Evolutionary conservation across 768 basidiomycete genomes (phyloP).

Genomic region (Boletus reticuloceps): DNA sequence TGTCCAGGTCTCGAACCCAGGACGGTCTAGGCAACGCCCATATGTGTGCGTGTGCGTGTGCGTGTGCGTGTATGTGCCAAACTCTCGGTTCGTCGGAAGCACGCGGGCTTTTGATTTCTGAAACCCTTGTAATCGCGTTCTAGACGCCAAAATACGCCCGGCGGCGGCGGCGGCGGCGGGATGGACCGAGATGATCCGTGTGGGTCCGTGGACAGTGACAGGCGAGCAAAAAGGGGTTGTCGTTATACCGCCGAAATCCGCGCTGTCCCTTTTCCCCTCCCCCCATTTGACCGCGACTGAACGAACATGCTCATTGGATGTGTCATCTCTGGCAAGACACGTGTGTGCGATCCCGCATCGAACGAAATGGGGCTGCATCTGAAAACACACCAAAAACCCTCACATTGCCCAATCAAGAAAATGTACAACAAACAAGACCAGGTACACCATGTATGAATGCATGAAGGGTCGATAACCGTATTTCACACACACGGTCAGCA

Average conservation of each 20-base stretch:
- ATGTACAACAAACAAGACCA: slow-evolving; percentile 1
- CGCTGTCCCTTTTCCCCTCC: not conserved
- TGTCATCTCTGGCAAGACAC: too few relatives aligned
- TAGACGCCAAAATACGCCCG: not conserved
- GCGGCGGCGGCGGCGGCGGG: too few relatives aligned
- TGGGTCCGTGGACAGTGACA: not conserved
- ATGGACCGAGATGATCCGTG: not conserved
- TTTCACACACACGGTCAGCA: slow-evolving; percentile 6
- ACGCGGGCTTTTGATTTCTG: too few relatives aligned
- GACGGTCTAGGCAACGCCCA: too few relatives aligned
- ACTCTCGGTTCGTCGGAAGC: too few relatives aligned
- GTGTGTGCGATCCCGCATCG: not conserved
- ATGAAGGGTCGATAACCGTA: slow-evolving; percentile 7
- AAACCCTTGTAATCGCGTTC: too few relatives aligned
- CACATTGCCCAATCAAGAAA: slow-evolving; percentile 1
- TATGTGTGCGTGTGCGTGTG: too few relatives aligned
- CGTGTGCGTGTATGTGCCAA: too few relatives aligned
- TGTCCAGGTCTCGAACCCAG: too few relatives aligned
- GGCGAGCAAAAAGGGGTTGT: not conserved
- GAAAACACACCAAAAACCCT: not conserved
- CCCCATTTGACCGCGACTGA: not conserved
- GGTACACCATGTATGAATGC: slow-evolving; percentile 1
- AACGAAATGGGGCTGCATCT: not conserved
- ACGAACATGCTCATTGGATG: not conserved
- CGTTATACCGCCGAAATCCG: not conserved